Evolutionary conservation across 108 stramenopile genomes (phyloP).

Genomic region (Cyclotella cryptica): DNA sequence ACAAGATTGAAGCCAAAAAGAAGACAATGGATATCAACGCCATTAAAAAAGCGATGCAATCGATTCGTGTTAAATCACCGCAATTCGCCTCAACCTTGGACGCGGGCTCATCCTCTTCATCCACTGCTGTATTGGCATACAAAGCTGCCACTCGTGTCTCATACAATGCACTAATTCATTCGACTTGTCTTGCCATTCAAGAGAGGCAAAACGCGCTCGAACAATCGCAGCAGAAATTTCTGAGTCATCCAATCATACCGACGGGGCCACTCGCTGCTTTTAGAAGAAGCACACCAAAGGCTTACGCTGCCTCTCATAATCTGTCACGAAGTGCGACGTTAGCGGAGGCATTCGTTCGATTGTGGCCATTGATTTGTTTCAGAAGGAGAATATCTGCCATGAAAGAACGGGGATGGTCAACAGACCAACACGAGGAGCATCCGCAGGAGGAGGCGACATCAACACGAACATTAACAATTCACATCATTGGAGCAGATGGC

Average conservation of each 20-base stretch:
- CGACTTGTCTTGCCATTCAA: slow-evolving; percentile 26
- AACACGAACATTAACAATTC: slow-evolving; percentile 52
- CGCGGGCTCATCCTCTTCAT: slow-evolving; percentile 45
- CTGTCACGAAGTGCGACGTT: slow-evolving; percentile 77
- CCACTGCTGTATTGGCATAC: slow-evolving; percentile 2
- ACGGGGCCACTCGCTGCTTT: slow-evolving; percentile 60
- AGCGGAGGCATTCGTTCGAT: slow-evolving; percentile 72
- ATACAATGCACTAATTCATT: slow-evolving; percentile 23
- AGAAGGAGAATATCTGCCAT: slow-evolving; percentile 19
- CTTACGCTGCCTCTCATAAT: slow-evolving; percentile 66
- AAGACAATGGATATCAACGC: slow-evolving; percentile 28
- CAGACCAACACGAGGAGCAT: neutral
- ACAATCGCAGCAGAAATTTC: slow-evolving; percentile 1
- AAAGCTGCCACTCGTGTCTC: slow-evolving; percentile 21
- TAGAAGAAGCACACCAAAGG: slow-evolving; percentile 60
- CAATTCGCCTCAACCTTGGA: slow-evolving; percentile 47
- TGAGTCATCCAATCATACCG: slow-evolving; percentile 60
- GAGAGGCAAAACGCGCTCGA: neutral
- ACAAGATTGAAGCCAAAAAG: slow-evolving; percentile 1
- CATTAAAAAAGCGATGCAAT: slow-evolving; percentile 46
- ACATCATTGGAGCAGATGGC: slow-evolving; percentile 81
- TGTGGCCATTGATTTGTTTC: slow-evolving; percentile 55
- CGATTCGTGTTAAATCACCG: slow-evolving; percentile 50
- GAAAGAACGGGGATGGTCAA: slow-evolving; percentile 11
- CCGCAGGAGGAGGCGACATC: slow-evolving; percentile 9